Evolutionary conservation across 257 asterid genomes (phyloP), one percentile per base, ranked within the genome.

Genomic region (Pogostemon cablin): DNA sequence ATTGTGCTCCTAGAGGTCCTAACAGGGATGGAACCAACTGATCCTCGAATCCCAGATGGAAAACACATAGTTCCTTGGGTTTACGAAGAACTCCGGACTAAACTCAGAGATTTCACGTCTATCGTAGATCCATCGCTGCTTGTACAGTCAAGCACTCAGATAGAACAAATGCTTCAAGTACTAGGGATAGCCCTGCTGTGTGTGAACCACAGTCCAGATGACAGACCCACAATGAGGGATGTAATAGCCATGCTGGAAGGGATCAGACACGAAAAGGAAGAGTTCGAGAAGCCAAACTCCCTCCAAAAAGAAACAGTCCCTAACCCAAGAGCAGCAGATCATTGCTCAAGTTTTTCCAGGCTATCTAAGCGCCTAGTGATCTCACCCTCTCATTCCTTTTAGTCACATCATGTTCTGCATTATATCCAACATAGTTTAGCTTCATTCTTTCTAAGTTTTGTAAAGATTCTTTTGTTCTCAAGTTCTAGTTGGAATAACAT

Each of bases 161-260:
- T 83, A 62, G 86, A 86, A 60, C 91, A 86, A 86, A 88, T 88
- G 93, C 81, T 88, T 72, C 96, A 88, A 86, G 88, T 81, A 3
- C 82, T 88, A 38, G 96, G 93, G 42, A 87, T 88, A 71, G 92
- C 96, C 75, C 72, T 88, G 67, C 89, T 86, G 1, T 83, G 93
- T 67, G 89, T 86, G 68, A 88, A 76, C 65, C 71, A 79, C 1
- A 44, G 66, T 37, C 93, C 91, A 0, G 84, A 86, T 17, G 93
- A 88, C 67, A 82, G 96, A 42, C 93, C 96, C 7, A 79, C 91
- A 62, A 88, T 88, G 93, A 88, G 85, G 83, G 93, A 88, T 67
- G 93, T 88, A 15, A 75, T 82, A 39, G 91, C 91, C 57, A 86
- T 88, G 91, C 84, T 88, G 52, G 82, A 71, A 77, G 96, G 83